Conservation (phyloP, 176 grass and related monocot species). For the Oryza glaberrima region DNA sequence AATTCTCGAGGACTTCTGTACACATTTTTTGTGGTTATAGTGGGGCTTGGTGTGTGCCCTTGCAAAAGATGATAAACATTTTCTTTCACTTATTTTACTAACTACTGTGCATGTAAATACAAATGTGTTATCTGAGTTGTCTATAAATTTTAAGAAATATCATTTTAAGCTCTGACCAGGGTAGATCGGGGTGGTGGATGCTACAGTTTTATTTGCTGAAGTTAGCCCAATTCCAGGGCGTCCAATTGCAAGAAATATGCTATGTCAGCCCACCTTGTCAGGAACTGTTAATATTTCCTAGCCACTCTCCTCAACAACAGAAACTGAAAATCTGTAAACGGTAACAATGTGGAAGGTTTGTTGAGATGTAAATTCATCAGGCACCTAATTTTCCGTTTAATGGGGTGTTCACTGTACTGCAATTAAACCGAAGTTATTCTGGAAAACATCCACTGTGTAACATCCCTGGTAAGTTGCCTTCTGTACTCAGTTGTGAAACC, state of each 20-base stretch:
- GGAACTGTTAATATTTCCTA: not conserved
- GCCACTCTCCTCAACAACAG: not conserved
- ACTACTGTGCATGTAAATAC: not conserved
- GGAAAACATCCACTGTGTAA: slow-evolving; percentile 21
- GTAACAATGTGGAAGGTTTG: not conserved
- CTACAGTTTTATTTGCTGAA: not conserved
- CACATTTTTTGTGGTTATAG: not conserved
- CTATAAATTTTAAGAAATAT: not conserved
- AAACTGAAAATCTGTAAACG: not conserved
- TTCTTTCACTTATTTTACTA: not conserved
- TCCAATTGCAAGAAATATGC: slow-evolving; percentile 1
- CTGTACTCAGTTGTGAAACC: not conserved
- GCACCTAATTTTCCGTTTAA: not conserved
- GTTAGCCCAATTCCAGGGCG: not conserved
- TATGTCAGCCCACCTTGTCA: not conserved
- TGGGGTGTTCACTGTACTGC: not conserved
- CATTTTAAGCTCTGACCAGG: not conserved
- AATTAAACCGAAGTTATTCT: slow-evolving; percentile 17
- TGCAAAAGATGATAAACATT: not conserved
- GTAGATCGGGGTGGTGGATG: not conserved
- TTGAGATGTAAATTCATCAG: not conserved
- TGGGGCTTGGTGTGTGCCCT: not conserved
- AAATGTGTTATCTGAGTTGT: not conserved
- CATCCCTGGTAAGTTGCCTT: not conserved
- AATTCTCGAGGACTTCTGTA: not conserved